These are phyloP conservation scores for Brassica balearica DNA, from an alignment of 441 rosid species.

Conservation along the genomic window DNA sequence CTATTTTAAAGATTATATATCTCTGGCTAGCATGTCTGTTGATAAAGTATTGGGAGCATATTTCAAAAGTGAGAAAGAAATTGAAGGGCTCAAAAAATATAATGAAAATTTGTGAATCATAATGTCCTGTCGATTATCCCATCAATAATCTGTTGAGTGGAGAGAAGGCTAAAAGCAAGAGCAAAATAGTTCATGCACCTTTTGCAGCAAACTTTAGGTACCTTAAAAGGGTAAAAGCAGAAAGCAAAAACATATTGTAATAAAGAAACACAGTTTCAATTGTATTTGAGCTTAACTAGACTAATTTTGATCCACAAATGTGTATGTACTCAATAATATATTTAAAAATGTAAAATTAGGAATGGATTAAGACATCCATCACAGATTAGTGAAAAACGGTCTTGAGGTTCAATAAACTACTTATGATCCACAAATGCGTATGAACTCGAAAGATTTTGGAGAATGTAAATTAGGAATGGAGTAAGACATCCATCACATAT, in stretches of 20 bases:
- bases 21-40: conserved; percentile 21
- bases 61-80: conserved; percentile 28
- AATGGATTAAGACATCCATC: conserved; percentile 13
- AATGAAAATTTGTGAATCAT: conserved; percentile 40
- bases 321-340: not conserved
- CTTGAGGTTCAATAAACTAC: conserved; percentile 3
- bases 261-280: not conserved
- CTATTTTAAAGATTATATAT: conserved; percentile 5
- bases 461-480: conserved; percentile 23
- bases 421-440: conserved; percentile 26
- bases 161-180: conserved; percentile 37
- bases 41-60: conserved; percentile 32
- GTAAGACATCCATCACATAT: conserved; percentile 27
- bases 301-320: conserved; percentile 28
- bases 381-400: not conserved
- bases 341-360: conserved; percentile 6
- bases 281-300: conserved; percentile 18
- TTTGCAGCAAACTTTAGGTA: conserved; percentile 47
- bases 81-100: conserved; percentile 40
- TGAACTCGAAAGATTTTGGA: not conserved
- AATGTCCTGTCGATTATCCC: conserved; percentile 39
- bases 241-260: conserved; percentile 17
- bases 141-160: conserved; percentile 42
- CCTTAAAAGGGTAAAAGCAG: conserved; percentile 43
- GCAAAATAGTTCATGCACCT: conserved; percentile 37